phyloP scores from a whole-genome alignment of 2,329 filamentous ascomycete species.

The Blastomyces gilchristii region DNA sequence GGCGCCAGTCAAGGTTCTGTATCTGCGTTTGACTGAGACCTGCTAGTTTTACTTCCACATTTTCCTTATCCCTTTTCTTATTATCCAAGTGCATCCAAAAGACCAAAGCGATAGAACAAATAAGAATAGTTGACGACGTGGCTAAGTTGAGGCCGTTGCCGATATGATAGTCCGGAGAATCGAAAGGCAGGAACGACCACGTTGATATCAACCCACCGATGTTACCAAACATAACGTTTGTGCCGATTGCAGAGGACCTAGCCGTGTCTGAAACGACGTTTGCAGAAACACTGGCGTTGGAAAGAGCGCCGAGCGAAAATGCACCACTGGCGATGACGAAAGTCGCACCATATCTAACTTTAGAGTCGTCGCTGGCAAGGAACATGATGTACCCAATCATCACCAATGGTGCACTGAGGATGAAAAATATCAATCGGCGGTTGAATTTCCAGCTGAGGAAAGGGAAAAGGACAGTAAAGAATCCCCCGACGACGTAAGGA shows the following conservation, averaged over 20 bases:
- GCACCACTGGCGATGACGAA: conserved; percentile 13
- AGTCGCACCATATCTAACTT: conserved; percentile 12
- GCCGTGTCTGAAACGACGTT: conserved; percentile 14
- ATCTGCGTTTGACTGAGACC: conserved; percentile 45
- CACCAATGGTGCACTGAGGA: conserved; percentile 6
- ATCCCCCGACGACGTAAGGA: conserved; percentile 12
- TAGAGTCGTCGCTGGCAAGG: conserved; percentile 7
- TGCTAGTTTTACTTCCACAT: conserved; percentile 47
- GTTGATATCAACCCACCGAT: conserved; percentile 14
- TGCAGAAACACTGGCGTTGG: conserved; percentile 11
- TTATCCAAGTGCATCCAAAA: conserved; percentile 57
- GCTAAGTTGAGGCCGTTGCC: conserved; percentile 63
- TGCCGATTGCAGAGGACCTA: conserved; percentile 13
- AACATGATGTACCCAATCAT: conserved; percentile 14
- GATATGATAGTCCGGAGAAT: conserved; percentile 57
- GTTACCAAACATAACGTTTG: conserved; percentile 12
- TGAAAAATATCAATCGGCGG: conserved; percentile 9
- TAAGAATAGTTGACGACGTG: conserved; percentile 46
- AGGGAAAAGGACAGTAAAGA: conserved; percentile 12
- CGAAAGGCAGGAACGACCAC: conserved; percentile 24
- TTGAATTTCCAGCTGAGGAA: conserved; percentile 12
- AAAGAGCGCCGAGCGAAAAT: conserved; percentile 10
- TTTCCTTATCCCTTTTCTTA: conserved; percentile 43
- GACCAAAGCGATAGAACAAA: conserved; percentile 42
- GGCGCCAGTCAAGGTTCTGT: conserved; percentile 55